phyloP scores from a whole-genome alignment of 2,329 filamentous ascomycete species.

The Penicillium sp. region DNA sequence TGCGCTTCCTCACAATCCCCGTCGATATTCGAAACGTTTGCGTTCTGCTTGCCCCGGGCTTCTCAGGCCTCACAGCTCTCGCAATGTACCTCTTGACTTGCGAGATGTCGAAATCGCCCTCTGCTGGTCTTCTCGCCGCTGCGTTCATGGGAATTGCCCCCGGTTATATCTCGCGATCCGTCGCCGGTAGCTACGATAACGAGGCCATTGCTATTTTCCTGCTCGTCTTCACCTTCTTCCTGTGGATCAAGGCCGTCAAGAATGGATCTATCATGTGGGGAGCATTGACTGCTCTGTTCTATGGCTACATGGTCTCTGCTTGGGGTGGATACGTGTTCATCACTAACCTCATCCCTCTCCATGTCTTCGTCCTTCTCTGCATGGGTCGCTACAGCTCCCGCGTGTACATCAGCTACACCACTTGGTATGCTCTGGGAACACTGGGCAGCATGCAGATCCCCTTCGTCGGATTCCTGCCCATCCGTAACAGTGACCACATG shows the following conservation, averaged over 20 bases:
- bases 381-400: slow-evolving; percentile 96
- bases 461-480: slow-evolving; percentile 94
- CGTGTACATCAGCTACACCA: slow-evolving; percentile 94
- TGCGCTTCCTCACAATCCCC: slow-evolving; percentile 83
- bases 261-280: slow-evolving; percentile 96
- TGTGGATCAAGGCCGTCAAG: slow-evolving; percentile 99
- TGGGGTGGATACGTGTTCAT: slow-evolving; percentile 99
- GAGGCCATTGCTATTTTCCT: slow-evolving; percentile 99
- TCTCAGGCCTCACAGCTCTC: slow-evolving; percentile 89
- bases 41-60: slow-evolving; percentile 90
- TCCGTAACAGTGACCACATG: slow-evolving; percentile 98
- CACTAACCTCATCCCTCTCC: slow-evolving; percentile 91
- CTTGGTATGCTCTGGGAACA: slow-evolving; percentile 96
- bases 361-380: slow-evolving; percentile 88
- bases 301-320: slow-evolving; percentile 99
- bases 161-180: slow-evolving; percentile 96
- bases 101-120: slow-evolving; percentile 95
- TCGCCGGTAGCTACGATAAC: slow-evolving; percentile 98
- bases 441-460: slow-evolving; percentile 99
- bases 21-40: slow-evolving; percentile 99
- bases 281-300: slow-evolving; percentile 89
- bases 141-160: slow-evolving; percentile 97
- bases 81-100: slow-evolving; percentile 94
- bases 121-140: slow-evolving; percentile 90
- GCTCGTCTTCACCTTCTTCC: slow-evolving; percentile 95